These are phyloP conservation scores for Monosporascus sp. DNA, from an alignment of 2,329 filamentous ascomycete species.

Conservation along the genomic window DNA sequence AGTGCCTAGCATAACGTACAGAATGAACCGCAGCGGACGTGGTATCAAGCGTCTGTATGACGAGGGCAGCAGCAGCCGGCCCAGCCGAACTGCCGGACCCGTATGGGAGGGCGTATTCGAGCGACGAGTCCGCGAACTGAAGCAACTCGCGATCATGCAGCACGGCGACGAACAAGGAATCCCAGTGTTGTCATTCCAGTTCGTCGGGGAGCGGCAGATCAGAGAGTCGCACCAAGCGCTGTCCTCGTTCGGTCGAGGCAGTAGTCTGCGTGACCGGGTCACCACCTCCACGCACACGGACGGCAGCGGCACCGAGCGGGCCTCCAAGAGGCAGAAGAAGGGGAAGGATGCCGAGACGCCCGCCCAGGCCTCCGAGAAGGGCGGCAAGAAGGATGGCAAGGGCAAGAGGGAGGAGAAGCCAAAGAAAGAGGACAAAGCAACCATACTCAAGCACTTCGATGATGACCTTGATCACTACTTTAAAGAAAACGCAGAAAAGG, in stretches of 20 bases:
- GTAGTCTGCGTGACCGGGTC: background rate
- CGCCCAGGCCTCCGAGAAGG: background rate
- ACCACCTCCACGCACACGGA: background rate
- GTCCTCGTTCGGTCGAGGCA: background rate
- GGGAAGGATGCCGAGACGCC: background rate
- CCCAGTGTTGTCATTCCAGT: background rate
- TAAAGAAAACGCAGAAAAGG: background rate
- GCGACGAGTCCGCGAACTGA: background rate
- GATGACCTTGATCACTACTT: background rate
- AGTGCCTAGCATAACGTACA: background rate
- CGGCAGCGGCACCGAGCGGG: background rate
- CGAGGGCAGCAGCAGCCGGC: background rate
- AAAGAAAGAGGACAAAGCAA: background rate
- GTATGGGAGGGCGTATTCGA: background rate
- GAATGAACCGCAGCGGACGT: background rate
- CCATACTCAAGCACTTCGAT: background rate
- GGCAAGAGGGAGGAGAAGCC: background rate
- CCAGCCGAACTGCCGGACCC: background rate
- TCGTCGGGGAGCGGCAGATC: background rate
- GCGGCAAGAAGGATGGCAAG: background rate
- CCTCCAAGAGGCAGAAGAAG: background rate
- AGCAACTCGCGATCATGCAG: background rate
- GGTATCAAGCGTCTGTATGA: background rate
- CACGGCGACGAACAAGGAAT: background rate
- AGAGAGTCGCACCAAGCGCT: background rate